Base-by-base conservation (phyloP, 2,329 filamentous ascomycete genomes). In the Aspergillus sp. region DNA sequence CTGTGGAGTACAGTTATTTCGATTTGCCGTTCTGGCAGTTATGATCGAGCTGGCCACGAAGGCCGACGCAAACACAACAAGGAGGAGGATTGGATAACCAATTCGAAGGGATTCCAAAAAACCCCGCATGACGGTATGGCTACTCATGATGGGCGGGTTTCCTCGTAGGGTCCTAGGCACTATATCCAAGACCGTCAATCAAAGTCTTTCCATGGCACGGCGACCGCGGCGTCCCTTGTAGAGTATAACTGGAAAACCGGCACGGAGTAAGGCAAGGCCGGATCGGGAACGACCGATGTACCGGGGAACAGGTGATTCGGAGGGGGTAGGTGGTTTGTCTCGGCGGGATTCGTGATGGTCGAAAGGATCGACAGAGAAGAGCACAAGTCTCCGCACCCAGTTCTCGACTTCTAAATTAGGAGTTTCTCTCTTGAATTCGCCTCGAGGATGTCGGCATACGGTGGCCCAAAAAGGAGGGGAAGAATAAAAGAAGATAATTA, bases 31-130 rank as follows among this genome's bases (percentile, higher is more conserved):
- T 63, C 73, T 80, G 40, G 83, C 79, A 19, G 80, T 77, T 59
- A 81, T 69, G 61, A 89, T 81, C 66, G 86, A 87, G 70, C 83
- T 83, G 64, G 78, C 69, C 56, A 87, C 80, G 69, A 89, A 89
- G 61, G 82, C 81, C 59, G 79, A 72, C 49, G 88, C 74, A 72
- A 90, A 90, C 69, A 89, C 80, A 65, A 85, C 63, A 54, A 89
- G 79, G 58, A 90, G 77, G 57, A 87, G 71, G 66, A 89, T 83
- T 12, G 88, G 86, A 64, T 86, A 89, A 64, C 81, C 76, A 70
- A 80, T 83, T 67, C 84, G 83, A 57, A 84, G 69, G 64, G 77
- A 76, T 51, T 71, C 72, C 61, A 83, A 69, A 60, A 80, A 70
- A 49, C 67, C 69, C 51, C 75, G 75, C 60, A 78, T 77, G 55